Evolutionary conservation across 768 basidiomycete species (phyloP).

Genomic region (Mycena vulgaris): DNA sequence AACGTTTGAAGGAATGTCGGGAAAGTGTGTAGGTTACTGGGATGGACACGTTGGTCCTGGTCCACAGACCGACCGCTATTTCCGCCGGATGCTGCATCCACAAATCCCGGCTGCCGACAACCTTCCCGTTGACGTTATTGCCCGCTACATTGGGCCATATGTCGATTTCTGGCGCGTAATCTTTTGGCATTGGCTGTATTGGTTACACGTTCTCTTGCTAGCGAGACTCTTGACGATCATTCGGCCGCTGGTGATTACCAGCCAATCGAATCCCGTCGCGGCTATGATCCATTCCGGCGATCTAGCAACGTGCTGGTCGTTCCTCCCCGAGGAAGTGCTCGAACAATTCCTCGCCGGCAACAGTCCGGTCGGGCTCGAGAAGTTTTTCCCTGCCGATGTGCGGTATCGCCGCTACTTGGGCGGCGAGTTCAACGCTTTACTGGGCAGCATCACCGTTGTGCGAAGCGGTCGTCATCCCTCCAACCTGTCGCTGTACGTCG

Average conservation of each 20-base stretch:
- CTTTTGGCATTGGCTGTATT: not conserved
- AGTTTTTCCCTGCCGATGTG: not conserved
- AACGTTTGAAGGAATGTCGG: not conserved
- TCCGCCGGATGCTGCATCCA: not conserved
- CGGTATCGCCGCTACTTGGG: not conserved
- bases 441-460: not conserved
- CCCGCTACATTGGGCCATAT: not conserved
- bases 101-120: not conserved
- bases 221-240: not conserved
- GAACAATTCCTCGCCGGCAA: not conserved
- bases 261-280: not conserved
- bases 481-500: not conserved
- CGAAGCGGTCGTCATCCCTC: not conserved
- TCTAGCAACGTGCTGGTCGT: not conserved
- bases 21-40: not conserved
- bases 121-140: not conserved
- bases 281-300: not conserved
- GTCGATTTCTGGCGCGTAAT: constrained; percentile 8
- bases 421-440: not conserved
- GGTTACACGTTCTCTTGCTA: not conserved
- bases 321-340: not conserved
- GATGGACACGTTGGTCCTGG: not conserved
- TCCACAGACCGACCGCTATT: constrained; percentile 1
- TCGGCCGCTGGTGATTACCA: not conserved
- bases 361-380: not conserved